A percentile compares a stretch with the other conserved stretches of the same genome.
phyloP scores from a whole-genome alignment of 768 basidiomycete species.

The Stropharia rugosoannulata region DNA sequence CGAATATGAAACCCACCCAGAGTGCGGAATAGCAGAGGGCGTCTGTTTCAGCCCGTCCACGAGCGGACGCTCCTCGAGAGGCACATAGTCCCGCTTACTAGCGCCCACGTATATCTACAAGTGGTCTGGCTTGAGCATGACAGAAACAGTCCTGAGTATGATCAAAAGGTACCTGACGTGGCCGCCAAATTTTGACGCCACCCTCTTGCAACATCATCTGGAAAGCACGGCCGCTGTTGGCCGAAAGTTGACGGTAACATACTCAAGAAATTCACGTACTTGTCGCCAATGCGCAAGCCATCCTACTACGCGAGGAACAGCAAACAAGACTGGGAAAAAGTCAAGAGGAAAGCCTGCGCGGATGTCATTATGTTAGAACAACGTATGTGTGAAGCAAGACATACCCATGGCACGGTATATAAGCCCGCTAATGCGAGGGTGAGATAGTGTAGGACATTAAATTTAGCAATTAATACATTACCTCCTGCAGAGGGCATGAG shows the following conservation, averaged over 20 bases:
- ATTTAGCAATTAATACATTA: slow-evolving; percentile 26
- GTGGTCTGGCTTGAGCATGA: slow-evolving; percentile 6
- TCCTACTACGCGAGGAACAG: slow-evolving; percentile 88
- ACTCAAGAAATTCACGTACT: slow-evolving; percentile 32
- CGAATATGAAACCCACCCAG: slow-evolving; percentile 58
- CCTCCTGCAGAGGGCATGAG: slow-evolving; percentile 45
- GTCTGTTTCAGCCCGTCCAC: slow-evolving; percentile 57
- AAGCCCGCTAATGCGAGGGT: slow-evolving; percentile 53
- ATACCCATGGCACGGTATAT: slow-evolving; percentile 92
- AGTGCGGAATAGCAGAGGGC: slow-evolving; percentile 66
- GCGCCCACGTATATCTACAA: slow-evolving; percentile 76
- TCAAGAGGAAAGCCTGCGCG: slow-evolving; percentile 82
- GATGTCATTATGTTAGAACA: slow-evolving; percentile 1
- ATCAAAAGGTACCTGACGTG: slow-evolving; percentile 58
- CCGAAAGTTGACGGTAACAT: slow-evolving; percentile 1
- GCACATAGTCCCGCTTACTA: slow-evolving; percentile 72
- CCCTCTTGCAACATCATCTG: slow-evolving; percentile 90
- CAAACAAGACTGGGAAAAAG: slow-evolving; percentile 93
- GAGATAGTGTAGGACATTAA: not conserved
- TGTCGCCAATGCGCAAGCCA: slow-evolving; percentile 95
- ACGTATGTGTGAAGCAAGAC: slow-evolving; percentile 4
- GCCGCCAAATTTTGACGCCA: slow-evolving; percentile 93
- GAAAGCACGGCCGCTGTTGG: slow-evolving; percentile 6
- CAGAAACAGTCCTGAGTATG: slow-evolving; percentile 8
- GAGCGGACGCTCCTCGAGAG: slow-evolving; percentile 54